A percentile compares a stretch with the other conserved stretches of the same genome.
These are phyloP conservation scores for Cercophora scortea DNA, from an alignment of 495 filamentous ascomycete genomes.

Conservation along the genomic window DNA sequence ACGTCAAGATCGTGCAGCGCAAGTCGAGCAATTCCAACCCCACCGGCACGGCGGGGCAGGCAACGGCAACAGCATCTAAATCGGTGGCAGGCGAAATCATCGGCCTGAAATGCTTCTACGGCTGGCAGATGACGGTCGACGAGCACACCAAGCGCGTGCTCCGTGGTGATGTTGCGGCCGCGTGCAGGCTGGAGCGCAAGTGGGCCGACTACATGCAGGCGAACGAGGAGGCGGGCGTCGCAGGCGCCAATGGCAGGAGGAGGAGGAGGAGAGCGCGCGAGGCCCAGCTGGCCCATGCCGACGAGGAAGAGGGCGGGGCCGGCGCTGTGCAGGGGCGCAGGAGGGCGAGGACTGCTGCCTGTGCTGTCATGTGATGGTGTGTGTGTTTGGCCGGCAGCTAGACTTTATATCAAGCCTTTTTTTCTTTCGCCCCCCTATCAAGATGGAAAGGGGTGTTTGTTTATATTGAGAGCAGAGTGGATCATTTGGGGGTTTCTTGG, in stretches of 20 bases:
- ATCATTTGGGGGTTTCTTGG: too few species aligned
- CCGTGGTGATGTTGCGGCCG: conserved; percentile 61
- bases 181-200: conserved; percentile 69
- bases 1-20: conserved; percentile 50
- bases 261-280: conserved; percentile 69
- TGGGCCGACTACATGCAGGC: conserved; percentile 96
- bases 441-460: too few species aligned
- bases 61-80: not conserved
- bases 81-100: conserved; percentile 54
- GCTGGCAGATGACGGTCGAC: conserved; percentile 89
- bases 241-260: conserved; percentile 51
- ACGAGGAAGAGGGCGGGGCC: conserved; percentile 61
- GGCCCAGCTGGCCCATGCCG: conserved; percentile 63
- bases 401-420: too few species aligned
- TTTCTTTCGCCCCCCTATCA: too few species aligned
- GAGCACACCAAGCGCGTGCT: conserved; percentile 83
- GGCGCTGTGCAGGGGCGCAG: conserved; percentile 24
- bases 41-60: conserved; percentile 11
- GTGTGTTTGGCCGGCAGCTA: too few species aligned
- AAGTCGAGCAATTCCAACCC: conserved; percentile 2
- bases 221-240: conserved; percentile 70
- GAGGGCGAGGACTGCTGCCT: conserved; percentile 49
- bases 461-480: too few species aligned
- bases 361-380: conserved; percentile 42
- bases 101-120: conserved; percentile 85